Evolutionary conservation across 768 basidiomycete genomes (phyloP).

Genomic region (Kwoniella europaea): DNA sequence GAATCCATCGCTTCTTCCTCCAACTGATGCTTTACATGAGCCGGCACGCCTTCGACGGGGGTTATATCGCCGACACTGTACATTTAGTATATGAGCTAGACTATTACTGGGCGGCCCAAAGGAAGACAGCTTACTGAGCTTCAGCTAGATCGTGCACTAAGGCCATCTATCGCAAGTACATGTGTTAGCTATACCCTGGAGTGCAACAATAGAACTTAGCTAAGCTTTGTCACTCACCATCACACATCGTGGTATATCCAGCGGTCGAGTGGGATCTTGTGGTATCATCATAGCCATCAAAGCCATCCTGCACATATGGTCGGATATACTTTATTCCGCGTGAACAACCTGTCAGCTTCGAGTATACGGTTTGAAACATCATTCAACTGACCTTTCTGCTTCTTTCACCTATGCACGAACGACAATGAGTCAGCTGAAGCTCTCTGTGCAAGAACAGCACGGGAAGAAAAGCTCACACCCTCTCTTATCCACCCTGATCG

Average conservation of each 20-base stretch:
- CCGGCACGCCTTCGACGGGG: constrained; percentile 82
- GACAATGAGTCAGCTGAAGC: neutral
- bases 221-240: constrained; percentile 36
- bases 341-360: no score
- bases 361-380: no score
- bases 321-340: constrained; percentile 67
- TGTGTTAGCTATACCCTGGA: neutral
- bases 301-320: constrained; percentile 94
- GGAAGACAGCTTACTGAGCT: constrained; percentile 66
- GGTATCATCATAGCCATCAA: constrained; percentile 87
- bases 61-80: constrained; percentile 85
- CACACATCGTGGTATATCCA: constrained; percentile 52
- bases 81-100: neutral
- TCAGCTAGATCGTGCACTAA: constrained; percentile 95
- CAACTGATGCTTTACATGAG: constrained; percentile 71
- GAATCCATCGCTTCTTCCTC: constrained; percentile 84
- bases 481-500: constrained; percentile 93
- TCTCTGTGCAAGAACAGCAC: no score
- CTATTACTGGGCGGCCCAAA: neutral
- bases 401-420: constrained; percentile 67
- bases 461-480: constrained; percentile 67
- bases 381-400: constrained; percentile 72
- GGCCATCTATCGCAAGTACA: constrained; percentile 66
- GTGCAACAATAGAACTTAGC: neutral
- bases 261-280: constrained; percentile 73